Conservation (phyloP, 2,329 filamentous ascomycete species). For the Colletotrichum nymphaeae region DNA sequence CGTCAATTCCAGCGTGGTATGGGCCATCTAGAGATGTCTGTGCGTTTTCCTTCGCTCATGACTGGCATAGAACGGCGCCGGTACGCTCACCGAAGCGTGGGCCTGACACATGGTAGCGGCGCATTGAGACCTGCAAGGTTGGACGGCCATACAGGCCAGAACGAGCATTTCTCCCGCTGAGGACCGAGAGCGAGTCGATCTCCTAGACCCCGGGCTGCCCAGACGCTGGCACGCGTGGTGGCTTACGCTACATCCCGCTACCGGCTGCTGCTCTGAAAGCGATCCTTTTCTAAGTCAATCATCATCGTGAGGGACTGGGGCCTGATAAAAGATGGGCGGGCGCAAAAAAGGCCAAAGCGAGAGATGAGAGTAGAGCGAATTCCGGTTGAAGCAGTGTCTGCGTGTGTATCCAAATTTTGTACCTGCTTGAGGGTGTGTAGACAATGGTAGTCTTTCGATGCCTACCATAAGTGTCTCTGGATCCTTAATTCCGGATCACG, state of each 20-base stretch:
- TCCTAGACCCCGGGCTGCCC: neutral
- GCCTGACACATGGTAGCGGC: constrained; percentile 25
- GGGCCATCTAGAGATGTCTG: constrained; percentile 9
- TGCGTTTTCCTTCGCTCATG: constrained; percentile 14
- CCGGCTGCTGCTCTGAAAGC: neutral
- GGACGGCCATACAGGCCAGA: neutral
- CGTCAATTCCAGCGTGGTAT: constrained; percentile 1
- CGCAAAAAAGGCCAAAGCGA: neutral
- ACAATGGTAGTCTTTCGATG: neutral
- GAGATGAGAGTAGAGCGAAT: neutral
- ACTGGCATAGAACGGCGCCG: constrained; percentile 5
- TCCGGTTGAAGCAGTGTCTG: neutral
- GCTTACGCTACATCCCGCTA: neutral
- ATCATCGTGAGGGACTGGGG: neutral
- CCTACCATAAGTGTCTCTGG: neutral
- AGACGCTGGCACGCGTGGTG: neutral
- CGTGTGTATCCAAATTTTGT: neutral
- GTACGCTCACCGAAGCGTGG: constrained; percentile 19
- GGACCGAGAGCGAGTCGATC: neutral
- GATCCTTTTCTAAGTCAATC: neutral
- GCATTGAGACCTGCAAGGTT: constrained; percentile 28
- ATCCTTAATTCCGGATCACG: neutral
- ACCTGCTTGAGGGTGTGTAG: neutral
- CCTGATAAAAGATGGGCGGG: neutral
- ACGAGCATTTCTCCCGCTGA: neutral